Base-by-base conservation (phyloP, 176 grass and related monocot species). In the Rhynchospora pubera region DNA sequence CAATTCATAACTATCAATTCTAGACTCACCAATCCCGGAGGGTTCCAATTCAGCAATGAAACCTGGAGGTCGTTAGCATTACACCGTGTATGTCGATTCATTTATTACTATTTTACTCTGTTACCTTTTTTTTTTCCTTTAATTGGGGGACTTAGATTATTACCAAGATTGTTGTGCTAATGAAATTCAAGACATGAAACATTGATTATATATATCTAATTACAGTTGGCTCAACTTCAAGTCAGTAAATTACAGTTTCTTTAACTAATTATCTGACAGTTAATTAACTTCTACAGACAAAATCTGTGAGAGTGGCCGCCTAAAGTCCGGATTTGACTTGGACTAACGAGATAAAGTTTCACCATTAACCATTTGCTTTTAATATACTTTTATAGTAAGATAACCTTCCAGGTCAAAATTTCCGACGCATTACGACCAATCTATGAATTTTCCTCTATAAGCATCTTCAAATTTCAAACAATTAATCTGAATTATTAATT, bases 261-360 rank as follows among this genome's bases (percentile, higher is more conserved):
- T 79, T 79, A 44, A 62, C 48, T 62, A 45, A 62, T 65, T 64
- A 61, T 6, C 9, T 11, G 53, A 55, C n/a, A 39, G 77, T 79
- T 60, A 79, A 43, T 79, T 79, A 58, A 79, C 16, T n/a, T 73
- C 43, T 73, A 73, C 69, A 22, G 45, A 73, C 69, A 50, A 72
- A 72, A 50, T 50, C 69, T 73, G 69, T 50, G 68, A 18, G 42
- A 48, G 44, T 21, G 62, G 34, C 30, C 13, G 44, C 79, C 61
- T 81, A 34, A 79, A 79, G 34, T 81, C 34, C 21, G 30, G 19
- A 65, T 81, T 39, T 81, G 79, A 81, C 79, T 81, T 81, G 65
- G 79, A 63, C 56, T 55, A 53, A 63, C 23, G 52, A 62, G 7
- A 79, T 79, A 79, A 62, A 34, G 62, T 79, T 61, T 79, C 57